Conservation (phyloP, 2,329 filamentous ascomycete genomes). For the Cercospora canescens region DNA sequence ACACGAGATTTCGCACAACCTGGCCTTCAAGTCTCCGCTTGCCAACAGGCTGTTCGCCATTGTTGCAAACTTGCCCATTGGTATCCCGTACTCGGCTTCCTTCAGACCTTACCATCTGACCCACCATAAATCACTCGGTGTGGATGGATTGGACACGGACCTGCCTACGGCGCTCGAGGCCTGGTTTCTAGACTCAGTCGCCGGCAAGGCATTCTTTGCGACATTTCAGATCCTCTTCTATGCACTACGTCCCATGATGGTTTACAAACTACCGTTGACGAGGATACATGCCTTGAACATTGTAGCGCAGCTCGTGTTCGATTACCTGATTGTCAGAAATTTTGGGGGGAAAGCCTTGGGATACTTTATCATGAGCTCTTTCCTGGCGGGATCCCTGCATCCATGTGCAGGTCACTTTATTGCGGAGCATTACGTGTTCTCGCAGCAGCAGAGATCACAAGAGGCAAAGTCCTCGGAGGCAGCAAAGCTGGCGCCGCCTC, state of each 20-base stretch:
- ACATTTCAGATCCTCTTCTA: slow-evolving; percentile 99
- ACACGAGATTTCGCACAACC: slow-evolving; percentile 97
- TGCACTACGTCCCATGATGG: slow-evolving; percentile 89
- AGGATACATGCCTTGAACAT: slow-evolving; percentile 83
- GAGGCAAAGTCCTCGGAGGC: slow-evolving; percentile 46
- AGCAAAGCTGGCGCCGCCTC: slow-evolving; percentile 42
- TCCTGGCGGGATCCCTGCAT: slow-evolving; percentile 90
- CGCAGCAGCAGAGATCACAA: slow-evolving; percentile 52
- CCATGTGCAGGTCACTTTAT: slow-evolving; percentile 98
- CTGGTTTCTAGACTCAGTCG: slow-evolving; percentile 87
- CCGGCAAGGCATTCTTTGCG: slow-evolving; percentile 97
- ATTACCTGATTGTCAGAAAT: slow-evolving; percentile 64
- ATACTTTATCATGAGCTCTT: slow-evolving; percentile 86
- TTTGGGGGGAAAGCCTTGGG: slow-evolving; percentile 66
- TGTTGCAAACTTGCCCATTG: slow-evolving; percentile 93
- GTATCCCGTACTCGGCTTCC: slow-evolving; percentile 90
- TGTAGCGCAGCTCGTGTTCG: slow-evolving; percentile 72
- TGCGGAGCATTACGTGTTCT: slow-evolving; percentile 75
- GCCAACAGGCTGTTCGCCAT: slow-evolving; percentile 87
- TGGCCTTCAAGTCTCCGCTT: slow-evolving; percentile 79
- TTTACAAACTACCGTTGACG: slow-evolving; percentile 87
- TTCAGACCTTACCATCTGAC: slow-evolving; percentile 98
- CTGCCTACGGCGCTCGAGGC: slow-evolving; percentile 91
- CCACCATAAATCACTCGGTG: slow-evolving; percentile 97
- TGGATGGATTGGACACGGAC: slow-evolving; percentile 94